Percentiles rank a stretch among this genome's conserved stretches.
Evolutionary conservation across 805 yeast genomes (phyloP).

Genomic region (Candida succiphila): DNA sequence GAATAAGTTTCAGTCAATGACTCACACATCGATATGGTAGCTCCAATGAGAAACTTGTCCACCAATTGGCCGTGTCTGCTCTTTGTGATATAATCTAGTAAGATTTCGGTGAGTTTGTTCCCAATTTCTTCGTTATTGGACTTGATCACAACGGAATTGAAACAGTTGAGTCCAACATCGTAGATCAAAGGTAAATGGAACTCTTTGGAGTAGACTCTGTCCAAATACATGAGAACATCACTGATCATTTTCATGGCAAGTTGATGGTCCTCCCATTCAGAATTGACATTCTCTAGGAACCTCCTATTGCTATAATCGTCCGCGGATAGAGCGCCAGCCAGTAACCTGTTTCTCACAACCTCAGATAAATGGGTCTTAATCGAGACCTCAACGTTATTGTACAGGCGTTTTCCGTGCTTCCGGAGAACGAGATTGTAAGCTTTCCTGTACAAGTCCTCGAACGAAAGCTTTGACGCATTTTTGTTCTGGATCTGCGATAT

Average conservation of each 20-base stretch:
- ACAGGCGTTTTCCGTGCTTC: conserved; percentile 56
- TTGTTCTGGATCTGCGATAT: conserved; percentile 62
- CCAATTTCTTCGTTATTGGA: conserved; percentile 43
- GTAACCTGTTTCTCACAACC: conserved; percentile 12
- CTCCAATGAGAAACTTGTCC: conserved; percentile 49
- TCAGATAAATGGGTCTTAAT: conserved; percentile 36
- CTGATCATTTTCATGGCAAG: conserved; percentile 68
- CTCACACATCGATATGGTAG: conserved; percentile 64
- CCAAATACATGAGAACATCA: conserved; percentile 80
- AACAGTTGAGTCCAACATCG: conserved; percentile 64
- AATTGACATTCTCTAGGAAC: conserved; percentile 24
- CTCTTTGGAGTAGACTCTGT: conserved; percentile 74
- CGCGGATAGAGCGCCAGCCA: conserved; percentile 4
- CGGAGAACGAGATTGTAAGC: conserved; percentile 69
- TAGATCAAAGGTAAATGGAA: conserved; percentile 49
- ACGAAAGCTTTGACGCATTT: conserved; percentile 65
- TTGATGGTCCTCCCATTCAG: conserved; percentile 64
- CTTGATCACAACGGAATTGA: conserved; percentile 51
- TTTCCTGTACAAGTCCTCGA: conserved; percentile 72
- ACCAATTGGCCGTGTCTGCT: conserved; percentile 46
- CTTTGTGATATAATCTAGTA: conserved; percentile 45
- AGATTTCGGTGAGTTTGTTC: conserved; percentile 31
- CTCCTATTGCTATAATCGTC: conserved; percentile 4
- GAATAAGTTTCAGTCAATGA: conserved; percentile 33
- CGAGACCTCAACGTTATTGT: conserved; percentile 44